Conservation (phyloP, 352 stramenopile genomes). For the Pythium folliculosum region DNA sequence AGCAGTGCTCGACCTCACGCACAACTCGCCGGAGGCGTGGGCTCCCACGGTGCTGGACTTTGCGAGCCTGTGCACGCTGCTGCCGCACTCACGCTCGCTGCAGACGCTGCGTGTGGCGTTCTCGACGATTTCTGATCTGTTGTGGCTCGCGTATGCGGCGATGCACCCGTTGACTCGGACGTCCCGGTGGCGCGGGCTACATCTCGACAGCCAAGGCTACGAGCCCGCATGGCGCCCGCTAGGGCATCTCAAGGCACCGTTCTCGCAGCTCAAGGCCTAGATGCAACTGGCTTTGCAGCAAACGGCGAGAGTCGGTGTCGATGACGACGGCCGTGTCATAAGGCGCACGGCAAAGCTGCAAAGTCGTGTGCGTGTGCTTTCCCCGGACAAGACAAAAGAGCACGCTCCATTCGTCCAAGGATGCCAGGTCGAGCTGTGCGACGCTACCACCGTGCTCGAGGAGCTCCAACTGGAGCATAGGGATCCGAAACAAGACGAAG, state of each 20-base stretch:
- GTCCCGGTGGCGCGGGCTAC: background rate
- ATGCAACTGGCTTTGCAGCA: background rate
- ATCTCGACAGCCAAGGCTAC: background rate
- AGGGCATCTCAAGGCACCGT: too few species aligned
- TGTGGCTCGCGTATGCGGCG: constrained; percentile 5
- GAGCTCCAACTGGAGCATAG: background rate
- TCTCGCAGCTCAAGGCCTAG: background rate
- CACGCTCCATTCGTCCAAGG: background rate
- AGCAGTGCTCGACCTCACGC: background rate
- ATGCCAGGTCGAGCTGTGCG: background rate
- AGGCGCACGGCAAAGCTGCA: background rate
- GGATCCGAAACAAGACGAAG: background rate
- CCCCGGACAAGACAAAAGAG: background rate
- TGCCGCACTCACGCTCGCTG: background rate
- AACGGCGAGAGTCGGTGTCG: background rate
- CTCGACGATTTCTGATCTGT: background rate
- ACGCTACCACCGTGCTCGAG: background rate
- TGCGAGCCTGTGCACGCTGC: background rate
- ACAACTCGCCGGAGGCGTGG: background rate
- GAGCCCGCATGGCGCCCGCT: background rate
- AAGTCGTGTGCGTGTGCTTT: background rate
- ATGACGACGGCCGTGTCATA: background rate
- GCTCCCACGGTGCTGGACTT: background rate
- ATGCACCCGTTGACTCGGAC: constrained; percentile 2
- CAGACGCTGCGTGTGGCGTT: background rate